Percentiles rank a stretch among this genome's conserved stretches.
Evolutionary conservation across 2,329 filamentous ascomycete species (phyloP).

Genomic region (Botryotinia narcissicola): DNA sequence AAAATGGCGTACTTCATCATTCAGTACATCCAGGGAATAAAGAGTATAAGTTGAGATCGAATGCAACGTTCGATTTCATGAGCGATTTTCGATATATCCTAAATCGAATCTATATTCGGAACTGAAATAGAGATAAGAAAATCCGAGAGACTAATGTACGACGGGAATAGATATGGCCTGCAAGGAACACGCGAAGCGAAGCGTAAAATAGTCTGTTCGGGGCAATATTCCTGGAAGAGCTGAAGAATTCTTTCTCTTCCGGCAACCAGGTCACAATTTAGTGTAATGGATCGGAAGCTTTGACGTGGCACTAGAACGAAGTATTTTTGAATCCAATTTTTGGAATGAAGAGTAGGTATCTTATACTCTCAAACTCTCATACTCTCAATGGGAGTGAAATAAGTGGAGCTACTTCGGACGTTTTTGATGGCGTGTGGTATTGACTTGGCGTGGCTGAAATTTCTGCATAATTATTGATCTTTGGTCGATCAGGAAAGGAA

Average conservation of each 20-base stretch:
- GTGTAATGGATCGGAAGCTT: conserved; percentile 2
- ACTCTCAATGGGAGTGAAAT: conserved; percentile 17
- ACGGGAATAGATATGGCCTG: conserved; percentile 4
- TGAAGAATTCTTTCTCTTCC: conserved; percentile 5
- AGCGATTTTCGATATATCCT: background rate
- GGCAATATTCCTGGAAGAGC: background rate
- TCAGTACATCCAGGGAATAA: background rate
- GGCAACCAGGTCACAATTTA: conserved; percentile 5
- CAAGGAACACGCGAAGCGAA: background rate
- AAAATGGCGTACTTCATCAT: conserved; percentile 12
- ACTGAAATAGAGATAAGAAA: conserved; percentile 16
- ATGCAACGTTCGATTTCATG: background rate
- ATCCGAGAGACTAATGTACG: conserved; percentile 2
- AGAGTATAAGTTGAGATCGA: background rate
- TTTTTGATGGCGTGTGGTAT: conserved; percentile 11
- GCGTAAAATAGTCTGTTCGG: conserved; percentile 1
- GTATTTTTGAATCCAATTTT: background rate
- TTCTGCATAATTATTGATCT: conserved; percentile 13
- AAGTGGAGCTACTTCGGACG: background rate
- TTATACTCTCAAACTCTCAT: conserved; percentile 21
- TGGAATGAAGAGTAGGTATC: background rate
- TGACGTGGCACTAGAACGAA: background rate
- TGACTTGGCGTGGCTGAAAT: conserved; percentile 12
- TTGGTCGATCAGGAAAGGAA: background rate
- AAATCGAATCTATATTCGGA: conserved; percentile 7